Percentiles rank a stretch among this genome's conserved stretches.
These are phyloP conservation scores for Neurospora pannonica DNA, from an alignment of 495 filamentous ascomycete species.

Conservation along the genomic window DNA sequence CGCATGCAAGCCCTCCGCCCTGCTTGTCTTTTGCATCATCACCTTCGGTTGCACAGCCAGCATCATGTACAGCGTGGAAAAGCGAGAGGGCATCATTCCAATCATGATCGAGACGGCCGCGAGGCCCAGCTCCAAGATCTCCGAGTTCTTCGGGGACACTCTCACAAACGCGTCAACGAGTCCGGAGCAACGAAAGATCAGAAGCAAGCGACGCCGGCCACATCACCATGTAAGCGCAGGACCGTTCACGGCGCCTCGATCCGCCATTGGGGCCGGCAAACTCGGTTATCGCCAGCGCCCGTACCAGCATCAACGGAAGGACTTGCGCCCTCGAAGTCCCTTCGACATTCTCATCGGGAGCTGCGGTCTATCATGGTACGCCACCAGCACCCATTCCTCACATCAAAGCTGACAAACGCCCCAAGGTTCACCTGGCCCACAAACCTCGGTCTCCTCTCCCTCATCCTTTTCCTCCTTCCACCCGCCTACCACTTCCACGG, in stretches of 20 bases:
- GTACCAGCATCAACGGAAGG: not conserved
- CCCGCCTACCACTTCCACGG: not conserved
- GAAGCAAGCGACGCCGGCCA: not conserved
- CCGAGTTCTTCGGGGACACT: slow-evolving; percentile 18
- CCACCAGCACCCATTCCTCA: not conserved
- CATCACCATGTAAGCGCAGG: not conserved
- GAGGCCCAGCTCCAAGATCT: slow-evolving; percentile 16
- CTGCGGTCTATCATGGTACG: not conserved
- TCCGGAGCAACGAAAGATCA: not conserved
- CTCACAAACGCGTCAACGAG: not conserved
- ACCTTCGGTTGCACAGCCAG: not conserved
- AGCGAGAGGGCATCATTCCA: slow-evolving; percentile 2
- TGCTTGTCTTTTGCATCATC: not conserved
- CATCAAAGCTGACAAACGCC: not conserved
- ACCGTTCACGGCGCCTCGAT: not conserved
- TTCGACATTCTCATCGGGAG: not conserved
- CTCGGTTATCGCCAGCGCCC: not conserved
- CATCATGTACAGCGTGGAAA: not conserved
- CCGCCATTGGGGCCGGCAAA: not conserved
- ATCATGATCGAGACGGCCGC: slow-evolving; percentile 2
- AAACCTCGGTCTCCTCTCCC: slow-evolving; percentile 2
- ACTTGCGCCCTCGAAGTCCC: not conserved
- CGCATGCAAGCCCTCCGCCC: not conserved
- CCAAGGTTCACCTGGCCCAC: slow-evolving; percentile 10
- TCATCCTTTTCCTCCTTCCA: slow-evolving; percentile 7